A percentile compares a stretch with the other conserved stretches of the same genome.
Conservation (phyloP, 805 yeast species). For the Nakazawaea ishiwadae region DNA sequence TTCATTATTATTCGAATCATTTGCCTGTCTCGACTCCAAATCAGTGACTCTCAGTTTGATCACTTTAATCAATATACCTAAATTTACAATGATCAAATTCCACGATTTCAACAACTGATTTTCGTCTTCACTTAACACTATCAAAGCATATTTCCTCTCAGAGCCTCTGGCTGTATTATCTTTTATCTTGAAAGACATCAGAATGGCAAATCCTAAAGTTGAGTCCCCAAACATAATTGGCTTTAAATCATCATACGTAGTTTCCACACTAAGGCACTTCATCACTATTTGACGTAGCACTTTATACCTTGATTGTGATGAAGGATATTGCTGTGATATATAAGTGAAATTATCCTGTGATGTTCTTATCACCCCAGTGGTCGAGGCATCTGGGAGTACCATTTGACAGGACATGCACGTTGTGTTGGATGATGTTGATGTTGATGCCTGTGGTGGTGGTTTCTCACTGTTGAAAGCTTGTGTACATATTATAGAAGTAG, state of each 20-base stretch:
- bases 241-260: slow-evolving; percentile 50
- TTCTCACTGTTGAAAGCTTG: slow-evolving; percentile 30
- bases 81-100: slow-evolving; percentile 41
- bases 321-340: slow-evolving; percentile 60
- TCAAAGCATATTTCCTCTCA: slow-evolving; percentile 60
- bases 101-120: slow-evolving; percentile 48
- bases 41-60: slow-evolving; percentile 28
- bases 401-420: slow-evolving; percentile 58
- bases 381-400: slow-evolving; percentile 35
- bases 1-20: slow-evolving; percentile 34
- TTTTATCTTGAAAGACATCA: slow-evolving; percentile 53
- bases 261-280: slow-evolving; percentile 64
- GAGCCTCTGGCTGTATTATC: slow-evolving; percentile 71
- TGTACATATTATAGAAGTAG: slow-evolving; percentile 60
- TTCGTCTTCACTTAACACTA: slow-evolving; percentile 54
- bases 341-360: slow-evolving; percentile 23
- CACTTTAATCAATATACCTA: slow-evolving; percentile 34
- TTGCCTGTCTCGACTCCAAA: slow-evolving; percentile 23
- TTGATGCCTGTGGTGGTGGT: slow-evolving; percentile 26
- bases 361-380: slow-evolving; percentile 24
- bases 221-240: slow-evolving; percentile 66
- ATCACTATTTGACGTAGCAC: slow-evolving; percentile 55
- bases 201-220: slow-evolving; percentile 53
- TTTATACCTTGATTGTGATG: slow-evolving; percentile 44
- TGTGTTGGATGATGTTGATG: slow-evolving; percentile 17